Conservation (phyloP, 108 stramenopile species). For the Asterionellopsis glacialis region DNA sequence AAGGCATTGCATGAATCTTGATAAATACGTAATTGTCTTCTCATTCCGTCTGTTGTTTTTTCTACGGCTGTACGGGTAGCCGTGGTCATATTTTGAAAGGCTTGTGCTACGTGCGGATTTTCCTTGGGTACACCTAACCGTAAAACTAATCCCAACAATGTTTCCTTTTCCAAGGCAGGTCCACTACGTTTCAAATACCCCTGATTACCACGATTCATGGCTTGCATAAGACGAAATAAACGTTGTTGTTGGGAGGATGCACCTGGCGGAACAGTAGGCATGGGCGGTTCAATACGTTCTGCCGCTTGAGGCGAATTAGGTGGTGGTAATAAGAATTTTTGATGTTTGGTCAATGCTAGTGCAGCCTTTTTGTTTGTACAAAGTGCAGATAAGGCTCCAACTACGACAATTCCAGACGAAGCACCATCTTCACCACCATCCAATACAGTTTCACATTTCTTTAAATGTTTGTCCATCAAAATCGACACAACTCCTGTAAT, state of each 20-base stretch:
- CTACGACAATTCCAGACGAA: conserved; percentile 32
- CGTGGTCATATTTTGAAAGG: conserved; percentile 36
- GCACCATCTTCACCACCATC: conserved; percentile 20
- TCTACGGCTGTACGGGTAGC: conserved; percentile 44
- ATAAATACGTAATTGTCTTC: conserved; percentile 59
- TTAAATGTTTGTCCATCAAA: conserved; percentile 27
- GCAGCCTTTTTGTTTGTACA: conserved; percentile 76
- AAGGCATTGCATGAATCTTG: conserved; percentile 62
- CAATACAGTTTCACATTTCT: conserved; percentile 39
- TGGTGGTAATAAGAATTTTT: conserved; percentile 56
- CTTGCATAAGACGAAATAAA: conserved; percentile 51
- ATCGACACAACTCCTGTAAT: conserved; percentile 32
- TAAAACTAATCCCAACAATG: conserved; percentile 63
- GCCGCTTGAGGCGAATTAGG: conserved; percentile 43
- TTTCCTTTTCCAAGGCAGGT: conserved; percentile 73
- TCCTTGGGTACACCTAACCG: conserved; percentile 59
- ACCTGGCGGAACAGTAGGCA: conserved; percentile 21
- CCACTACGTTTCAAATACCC: conserved; percentile 65
- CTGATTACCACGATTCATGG: conserved; percentile 24
- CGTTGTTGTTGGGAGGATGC: conserved; percentile 24
- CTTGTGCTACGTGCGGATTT: conserved; percentile 21
- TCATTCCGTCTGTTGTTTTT: conserved; percentile 37
- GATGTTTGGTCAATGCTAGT: conserved; percentile 28
- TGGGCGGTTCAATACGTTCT: conserved; percentile 43
- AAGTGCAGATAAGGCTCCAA: conserved; percentile 55